Percentiles rank a stretch among this genome's conserved stretches.
phyloP scores from a whole-genome alignment of 768 basidiomycete species.

The Thelephora ganbajun region DNA sequence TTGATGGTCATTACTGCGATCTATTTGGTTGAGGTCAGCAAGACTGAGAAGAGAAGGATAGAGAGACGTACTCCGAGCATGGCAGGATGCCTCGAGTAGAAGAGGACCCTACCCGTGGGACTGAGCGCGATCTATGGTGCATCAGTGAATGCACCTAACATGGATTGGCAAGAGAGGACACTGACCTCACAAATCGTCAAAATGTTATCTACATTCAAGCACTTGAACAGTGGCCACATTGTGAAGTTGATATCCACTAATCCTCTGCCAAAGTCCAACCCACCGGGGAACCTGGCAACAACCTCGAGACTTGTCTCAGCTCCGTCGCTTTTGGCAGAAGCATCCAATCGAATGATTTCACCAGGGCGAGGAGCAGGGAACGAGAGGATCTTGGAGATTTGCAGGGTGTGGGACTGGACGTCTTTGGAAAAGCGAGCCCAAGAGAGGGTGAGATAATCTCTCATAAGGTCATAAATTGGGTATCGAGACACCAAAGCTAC shows the following conservation, averaged over 20 bases:
- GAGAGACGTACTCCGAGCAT: slow-evolving; percentile 63
- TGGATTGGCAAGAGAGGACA: background rate
- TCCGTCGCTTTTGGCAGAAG: slow-evolving; percentile 20
- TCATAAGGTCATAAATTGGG: slow-evolving; percentile 91
- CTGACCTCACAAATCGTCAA: slow-evolving; percentile 80
- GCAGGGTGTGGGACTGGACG: slow-evolving; percentile 82
- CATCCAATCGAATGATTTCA: slow-evolving; percentile 75
- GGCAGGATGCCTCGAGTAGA: slow-evolving; percentile 79
- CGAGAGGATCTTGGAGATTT: slow-evolving; percentile 78
- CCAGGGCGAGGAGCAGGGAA: slow-evolving; percentile 82
- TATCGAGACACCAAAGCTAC: slow-evolving; percentile 82
- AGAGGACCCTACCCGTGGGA: slow-evolving; percentile 75
- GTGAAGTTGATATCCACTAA: slow-evolving; percentile 91
- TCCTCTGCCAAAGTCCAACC: slow-evolving; percentile 82
- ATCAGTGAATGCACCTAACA: background rate
- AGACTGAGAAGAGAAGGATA: background rate
- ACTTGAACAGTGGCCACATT: slow-evolving; percentile 94
- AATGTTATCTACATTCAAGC: slow-evolving; percentile 85
- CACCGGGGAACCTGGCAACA: slow-evolving; percentile 84
- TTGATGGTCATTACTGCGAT: slow-evolving; percentile 84
- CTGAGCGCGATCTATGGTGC: slow-evolving; percentile 59
- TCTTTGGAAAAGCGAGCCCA: slow-evolving; percentile 94
- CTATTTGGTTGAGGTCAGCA: slow-evolving; percentile 19
- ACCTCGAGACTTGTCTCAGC: slow-evolving; percentile 55
- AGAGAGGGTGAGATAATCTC: slow-evolving; percentile 88